phyloP scores from a whole-genome alignment of 306 rosid genomes.

The Cucumis melo region DNA sequence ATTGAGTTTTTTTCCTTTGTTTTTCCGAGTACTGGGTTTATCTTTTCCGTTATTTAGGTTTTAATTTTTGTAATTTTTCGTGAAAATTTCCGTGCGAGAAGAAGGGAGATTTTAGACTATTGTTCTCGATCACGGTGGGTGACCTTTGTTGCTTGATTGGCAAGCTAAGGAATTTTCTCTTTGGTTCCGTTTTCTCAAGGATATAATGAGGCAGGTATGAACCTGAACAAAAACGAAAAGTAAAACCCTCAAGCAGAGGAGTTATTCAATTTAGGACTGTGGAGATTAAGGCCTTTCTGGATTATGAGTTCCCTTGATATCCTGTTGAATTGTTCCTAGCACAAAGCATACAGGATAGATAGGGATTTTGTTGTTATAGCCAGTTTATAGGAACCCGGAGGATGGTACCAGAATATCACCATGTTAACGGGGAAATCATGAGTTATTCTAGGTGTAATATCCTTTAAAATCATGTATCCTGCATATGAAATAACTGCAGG shows the following conservation, averaged over 20 bases:
- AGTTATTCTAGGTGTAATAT: not conserved
- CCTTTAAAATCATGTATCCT: constrained; percentile 3
- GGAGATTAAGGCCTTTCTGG: not conserved
- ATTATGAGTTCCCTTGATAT: not conserved
- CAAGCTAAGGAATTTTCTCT: not conserved
- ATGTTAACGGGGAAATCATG: not conserved
- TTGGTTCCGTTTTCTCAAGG: not conserved
- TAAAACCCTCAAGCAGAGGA: not conserved
- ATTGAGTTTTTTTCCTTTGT: not conserved
- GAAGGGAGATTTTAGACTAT: not conserved
- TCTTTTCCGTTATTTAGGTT: not conserved
- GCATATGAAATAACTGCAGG: constrained; percentile 22
- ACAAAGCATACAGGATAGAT: not conserved
- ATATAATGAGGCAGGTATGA: not conserved
- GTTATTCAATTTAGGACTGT: not conserved
- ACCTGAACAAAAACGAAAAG: not conserved
- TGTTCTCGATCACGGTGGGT: not conserved
- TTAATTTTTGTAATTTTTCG: not conserved
- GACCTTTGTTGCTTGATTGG: not conserved
- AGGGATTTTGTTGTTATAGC: not conserved
- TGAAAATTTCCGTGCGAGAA: not conserved
- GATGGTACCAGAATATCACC: not conserved
- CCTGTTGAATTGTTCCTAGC: not conserved
- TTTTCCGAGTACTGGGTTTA: not conserved
- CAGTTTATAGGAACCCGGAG: not conserved